Base-by-base conservation (phyloP, 305 asterid species). In the Fraxinus dipetala region DNA sequence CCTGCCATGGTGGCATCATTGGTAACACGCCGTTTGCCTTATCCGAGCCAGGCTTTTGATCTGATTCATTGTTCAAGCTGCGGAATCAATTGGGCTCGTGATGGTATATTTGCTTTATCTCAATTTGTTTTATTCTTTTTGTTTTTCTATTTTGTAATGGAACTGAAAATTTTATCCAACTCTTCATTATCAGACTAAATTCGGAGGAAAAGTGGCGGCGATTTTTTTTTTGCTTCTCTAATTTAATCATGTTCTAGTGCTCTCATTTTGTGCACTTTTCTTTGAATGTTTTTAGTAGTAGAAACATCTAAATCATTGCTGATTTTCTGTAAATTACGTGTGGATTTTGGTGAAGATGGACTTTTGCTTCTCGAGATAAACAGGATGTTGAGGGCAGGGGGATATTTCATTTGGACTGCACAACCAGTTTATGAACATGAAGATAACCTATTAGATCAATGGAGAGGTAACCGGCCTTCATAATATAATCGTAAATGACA, bases 1-100 rank as follows among this genome's bases (percentile, higher is more conserved):
- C 91, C 97, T 85, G 93, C 93, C 43, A 90, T 92, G 91, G 24
- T 90, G 26, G 85, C 91, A 36, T 70, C 89, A 36, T 87, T 90
- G 75, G 90, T 88, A 45, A 78, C 85, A 16, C 89, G 14, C 20
- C 91, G 91, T 1, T 83, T 89, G 84, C 90, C 92, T 85, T 90
- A 78, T 80, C 91, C 97, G 36, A 92, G 93, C 91, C 95, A 92
- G 77, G 92, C 92, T 10, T 92, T 91, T 28, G 97, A 92, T 84
- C 80, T 92, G 79, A 88, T 92, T 82, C 97, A 91, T 83, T 92
- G 97, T 72, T 90, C 91, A 59, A 83, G 83, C 35, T 89, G 91
- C 74, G 63, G 89, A 78, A 79, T 91, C 31, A 83, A 87, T 80
- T 91, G 97, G 95, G 84, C 90, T 45, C 80, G 11, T 74, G 81